Base-by-base conservation (phyloP, 164 flowering plant genomes). In the Nelumbo lutea region DNA sequence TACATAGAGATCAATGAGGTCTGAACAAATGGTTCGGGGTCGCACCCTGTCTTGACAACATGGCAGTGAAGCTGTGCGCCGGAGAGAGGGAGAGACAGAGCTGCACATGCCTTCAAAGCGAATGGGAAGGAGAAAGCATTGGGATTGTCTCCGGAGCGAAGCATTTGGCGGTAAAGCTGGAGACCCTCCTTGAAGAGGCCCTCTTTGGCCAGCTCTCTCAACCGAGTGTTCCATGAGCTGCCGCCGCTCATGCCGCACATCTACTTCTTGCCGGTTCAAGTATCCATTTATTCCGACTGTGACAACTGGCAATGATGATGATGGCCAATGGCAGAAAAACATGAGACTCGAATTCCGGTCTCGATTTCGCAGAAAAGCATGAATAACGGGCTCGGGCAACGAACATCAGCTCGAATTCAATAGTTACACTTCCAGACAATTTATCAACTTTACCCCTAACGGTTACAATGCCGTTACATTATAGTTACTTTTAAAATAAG, bases 91-190 rank as follows among this genome's bases (percentile, higher is more conserved):
- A 87, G 85, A 0, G 79, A 79, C 42, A 90, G 86, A 14, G 83
- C 71, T 10, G 90, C 90, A 67, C 91, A 87, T 11, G 96, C 87
- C 59, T 94, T 94, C 78, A 94, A 75, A 43, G 79, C 83, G 79
- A 86, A 86, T 11, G 98, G 97, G 83, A 90, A 88, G 60, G 92
- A 82, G 86, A 86, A 94, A 60, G 93, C 83, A 78, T 90, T 79
- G 27, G 97, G 93, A 15, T 78, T 4, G 70, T 63, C 76, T 58
- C 87, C 89, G 8, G 79, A 83, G 38, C 84, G 86, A 44, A 91
- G 93, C 85, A 91, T 85, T 62, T 82, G 84, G 61, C 82, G 84
- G 83, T 85, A 93, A 59, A 90, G 82, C 13, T 75, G 59, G 61
- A 94, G 85, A 43, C 87, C 86, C 45, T 90, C 62, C 46, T 65